Percentiles rank a stretch among this genome's conserved stretches.
These are phyloP conservation scores for Acanthamoeba castellanii DNA, from an alignment of 208 protist genomes.

Conservation along the genomic window DNA sequence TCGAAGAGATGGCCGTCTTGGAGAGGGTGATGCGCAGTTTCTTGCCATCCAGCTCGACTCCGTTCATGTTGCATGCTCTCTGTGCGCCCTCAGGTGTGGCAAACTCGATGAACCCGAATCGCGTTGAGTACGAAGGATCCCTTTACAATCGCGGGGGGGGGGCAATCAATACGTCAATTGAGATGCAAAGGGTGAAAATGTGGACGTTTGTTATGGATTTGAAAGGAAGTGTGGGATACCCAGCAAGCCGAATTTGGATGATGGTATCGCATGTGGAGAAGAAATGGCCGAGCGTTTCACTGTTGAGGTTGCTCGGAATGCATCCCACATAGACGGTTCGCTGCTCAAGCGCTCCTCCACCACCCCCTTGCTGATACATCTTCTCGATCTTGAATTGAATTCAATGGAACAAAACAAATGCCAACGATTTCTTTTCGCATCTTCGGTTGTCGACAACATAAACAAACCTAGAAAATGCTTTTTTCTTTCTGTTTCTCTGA, in stretches of 20 bases:
- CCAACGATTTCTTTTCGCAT: no score
- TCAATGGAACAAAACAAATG: neutral
- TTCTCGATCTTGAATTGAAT: neutral
- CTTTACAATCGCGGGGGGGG: neutral
- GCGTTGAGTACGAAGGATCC: slow-evolving; percentile 52
- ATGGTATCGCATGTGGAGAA: slow-evolving; percentile 59
- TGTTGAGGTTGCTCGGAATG: slow-evolving; percentile 31
- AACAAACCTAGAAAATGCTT: no score
- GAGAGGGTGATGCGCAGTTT: slow-evolving; percentile 61
- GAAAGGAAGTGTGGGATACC: neutral
- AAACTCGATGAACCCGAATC: slow-evolving; percentile 72
- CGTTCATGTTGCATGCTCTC: slow-evolving; percentile 11
- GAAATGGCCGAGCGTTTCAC: neutral
- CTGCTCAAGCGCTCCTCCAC: neutral
- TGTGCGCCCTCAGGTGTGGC: neutral
- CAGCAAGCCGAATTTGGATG: slow-evolving; percentile 64
- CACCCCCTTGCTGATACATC: neutral
- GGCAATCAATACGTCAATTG: neutral
- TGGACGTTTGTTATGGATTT: neutral
- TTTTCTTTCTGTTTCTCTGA: no score
- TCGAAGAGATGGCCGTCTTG: slow-evolving; percentile 48
- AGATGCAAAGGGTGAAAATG: no score
- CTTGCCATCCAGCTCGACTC: slow-evolving; percentile 35
- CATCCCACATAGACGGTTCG: slow-evolving; percentile 67
- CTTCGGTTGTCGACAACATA: no score